Conservation (phyloP, 129 eudicot genomes). For the Sambucus nigra region DNA sequence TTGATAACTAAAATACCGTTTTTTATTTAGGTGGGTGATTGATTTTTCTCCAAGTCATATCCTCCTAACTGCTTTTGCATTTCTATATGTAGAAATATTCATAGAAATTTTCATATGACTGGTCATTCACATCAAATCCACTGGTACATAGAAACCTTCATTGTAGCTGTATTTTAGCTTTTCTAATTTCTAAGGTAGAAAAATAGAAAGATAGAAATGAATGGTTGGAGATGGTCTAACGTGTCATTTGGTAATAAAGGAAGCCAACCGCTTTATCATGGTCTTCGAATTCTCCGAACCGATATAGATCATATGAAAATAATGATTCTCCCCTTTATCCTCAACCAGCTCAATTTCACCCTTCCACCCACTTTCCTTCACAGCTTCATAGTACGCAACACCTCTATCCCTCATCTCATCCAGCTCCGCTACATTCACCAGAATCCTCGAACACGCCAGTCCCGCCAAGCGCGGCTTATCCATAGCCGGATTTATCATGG, state of each 20-base stretch:
- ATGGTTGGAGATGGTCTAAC: too few relatives aligned
- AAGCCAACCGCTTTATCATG: conserved; percentile 21
- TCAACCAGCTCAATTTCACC: conserved; percentile 34
- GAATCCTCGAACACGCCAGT: conserved; percentile 27
- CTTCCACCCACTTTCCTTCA: conserved; percentile 45
- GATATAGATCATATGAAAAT: conserved; percentile 26
- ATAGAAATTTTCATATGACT: too few relatives aligned
- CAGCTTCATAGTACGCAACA: conserved; percentile 19
- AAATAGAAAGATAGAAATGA: too few relatives aligned
- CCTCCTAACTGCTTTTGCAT: too few relatives aligned
- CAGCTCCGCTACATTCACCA: conserved; percentile 24
- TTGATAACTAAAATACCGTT: too few relatives aligned
- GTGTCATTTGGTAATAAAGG: conserved; percentile 13
- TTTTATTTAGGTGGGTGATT: too few relatives aligned
- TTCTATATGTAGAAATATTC: too few relatives aligned
- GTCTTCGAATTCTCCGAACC: conserved; percentile 34
- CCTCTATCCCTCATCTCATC: conserved; percentile 28
- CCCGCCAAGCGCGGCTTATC: conserved; percentile 19
- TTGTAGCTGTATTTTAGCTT: too few relatives aligned
- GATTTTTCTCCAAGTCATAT: too few relatives aligned
- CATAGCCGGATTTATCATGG: conserved; percentile 37
- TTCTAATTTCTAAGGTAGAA: too few relatives aligned
- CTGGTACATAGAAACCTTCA: too few relatives aligned
- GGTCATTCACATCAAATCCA: too few relatives aligned
- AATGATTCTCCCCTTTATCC: conserved; percentile 29